Percentiles rank a stretch among this genome's conserved stretches.
Conservation (phyloP, 108 stramenopile species). For the Nannochloropsis oceanica region DNA sequence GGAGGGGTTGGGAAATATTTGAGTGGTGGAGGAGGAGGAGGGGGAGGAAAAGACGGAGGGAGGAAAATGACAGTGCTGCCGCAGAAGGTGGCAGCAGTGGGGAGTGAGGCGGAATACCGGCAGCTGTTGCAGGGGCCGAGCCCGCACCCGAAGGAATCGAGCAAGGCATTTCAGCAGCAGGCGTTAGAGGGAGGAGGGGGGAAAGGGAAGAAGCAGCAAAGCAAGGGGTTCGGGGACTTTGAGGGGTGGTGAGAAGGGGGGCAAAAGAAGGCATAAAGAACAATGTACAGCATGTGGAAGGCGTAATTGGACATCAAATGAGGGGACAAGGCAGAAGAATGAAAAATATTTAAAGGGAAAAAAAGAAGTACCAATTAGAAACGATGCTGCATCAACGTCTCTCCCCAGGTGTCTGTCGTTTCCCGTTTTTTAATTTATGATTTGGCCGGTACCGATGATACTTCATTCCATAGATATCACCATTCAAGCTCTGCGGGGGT, state of each 20-base stretch:
- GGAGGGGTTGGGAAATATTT: not conserved
- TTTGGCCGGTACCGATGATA: too few relatives aligned
- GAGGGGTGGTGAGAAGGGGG: not conserved
- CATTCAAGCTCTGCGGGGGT: conserved; percentile 80
- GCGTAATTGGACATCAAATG: too few relatives aligned
- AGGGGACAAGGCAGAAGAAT: too few relatives aligned
- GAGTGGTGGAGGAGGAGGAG: not conserved
- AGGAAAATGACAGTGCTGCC: not conserved
- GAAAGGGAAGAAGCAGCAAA: not conserved
- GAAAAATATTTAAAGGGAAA: too few relatives aligned
- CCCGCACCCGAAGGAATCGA: not conserved
- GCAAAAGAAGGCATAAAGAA: not conserved
- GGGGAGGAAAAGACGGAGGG: not conserved
- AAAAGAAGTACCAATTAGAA: too few relatives aligned
- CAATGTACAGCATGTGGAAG: too few relatives aligned
- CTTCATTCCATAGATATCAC: conserved; percentile 16
- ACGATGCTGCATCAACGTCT: too few relatives aligned
- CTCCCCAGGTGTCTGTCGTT: too few relatives aligned
- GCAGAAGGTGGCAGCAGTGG: not conserved
- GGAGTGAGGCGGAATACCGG: not conserved
- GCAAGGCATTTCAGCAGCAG: not conserved
- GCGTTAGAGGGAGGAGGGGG: not conserved
- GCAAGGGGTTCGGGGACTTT: not conserved
- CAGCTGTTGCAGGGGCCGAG: not conserved
- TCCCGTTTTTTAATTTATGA: too few relatives aligned